Conservation (phyloP, 495 filamentous ascomycete genomes). For the Saxispiralis lemnorum region DNA sequence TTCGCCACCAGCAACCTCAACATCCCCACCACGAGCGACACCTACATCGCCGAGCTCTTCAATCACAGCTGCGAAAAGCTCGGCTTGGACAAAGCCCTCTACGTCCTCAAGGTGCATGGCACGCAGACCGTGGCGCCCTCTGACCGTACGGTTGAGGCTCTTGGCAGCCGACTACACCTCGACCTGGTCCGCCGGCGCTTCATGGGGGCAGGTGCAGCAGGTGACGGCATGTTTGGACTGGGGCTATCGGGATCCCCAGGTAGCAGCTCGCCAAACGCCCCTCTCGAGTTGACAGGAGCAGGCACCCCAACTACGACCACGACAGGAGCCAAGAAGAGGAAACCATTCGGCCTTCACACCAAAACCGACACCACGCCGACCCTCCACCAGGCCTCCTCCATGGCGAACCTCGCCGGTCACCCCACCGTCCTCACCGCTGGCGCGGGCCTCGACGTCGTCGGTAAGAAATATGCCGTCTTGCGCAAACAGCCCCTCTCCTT, state of each 20-base stretch:
- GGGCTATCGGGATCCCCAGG: constrained; percentile 62
- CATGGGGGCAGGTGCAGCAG: constrained; percentile 60
- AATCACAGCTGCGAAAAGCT: constrained; percentile 81
- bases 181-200: constrained; percentile 80
- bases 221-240: constrained; percentile 33
- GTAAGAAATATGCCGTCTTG: constrained; percentile 77
- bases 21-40: constrained; percentile 77
- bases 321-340: constrained; percentile 39
- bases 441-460: constrained; percentile 30
- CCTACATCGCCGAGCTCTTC: constrained; percentile 82
- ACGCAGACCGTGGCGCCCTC: constrained; percentile 68
- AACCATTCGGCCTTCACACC: constrained; percentile 11
- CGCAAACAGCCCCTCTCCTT: constrained; percentile 91
- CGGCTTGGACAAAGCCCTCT: constrained; percentile 73
- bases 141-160: constrained; percentile 76
- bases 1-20: constrained; percentile 44
- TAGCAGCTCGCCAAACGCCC: constrained; percentile 63
- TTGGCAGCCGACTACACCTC: constrained; percentile 67
- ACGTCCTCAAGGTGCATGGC: constrained; percentile 70
- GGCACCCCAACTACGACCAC: constrained; percentile 30
- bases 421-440: constrained; percentile 27
- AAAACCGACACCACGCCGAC: constrained; percentile 1
- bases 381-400: constrained; percentile 1
- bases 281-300: constrained; percentile 34
- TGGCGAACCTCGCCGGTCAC: constrained; percentile 28